Evolutionary conservation across 2,329 filamentous ascomycete genomes (phyloP), one percentile per base, ranked within the genome.

Genomic region (Monilinia polystroma): DNA sequence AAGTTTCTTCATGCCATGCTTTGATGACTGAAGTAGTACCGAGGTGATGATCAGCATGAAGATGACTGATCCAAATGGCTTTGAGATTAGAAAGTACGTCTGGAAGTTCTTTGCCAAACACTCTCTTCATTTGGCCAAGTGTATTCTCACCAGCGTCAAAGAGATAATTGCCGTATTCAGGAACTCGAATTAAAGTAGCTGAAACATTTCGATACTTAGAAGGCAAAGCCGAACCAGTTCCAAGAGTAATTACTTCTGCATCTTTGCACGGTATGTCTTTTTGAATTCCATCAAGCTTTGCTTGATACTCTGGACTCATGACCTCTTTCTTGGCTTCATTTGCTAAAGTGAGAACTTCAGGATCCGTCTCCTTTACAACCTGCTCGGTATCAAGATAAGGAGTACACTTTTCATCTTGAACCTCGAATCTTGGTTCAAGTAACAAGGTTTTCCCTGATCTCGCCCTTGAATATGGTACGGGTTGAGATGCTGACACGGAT

Each of bases 191-290:
- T 5, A 99, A 82, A 0, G 93, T 97, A 2, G 89, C 88, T 14
- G 94, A 97, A 26, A 99, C 95, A 76, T 98, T 99, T 73, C 95
- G 90, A 77, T 97, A 95, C 76, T 96, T 96, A 45, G 92, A 96
- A 1, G 95, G 95, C 20, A 90, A 77, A 0, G 94, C 91, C 3
- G 94, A 98, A 11, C 95, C 95, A 3, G 95, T 99, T 7, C 95
- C 95, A 0, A 99, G 84, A 1, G 93, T 87, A 51, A 93, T 89
- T 59, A 99, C 86, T 77, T 97, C 93, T 0, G 89, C 87, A 73
- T 97, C 89, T 45, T 85, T 83, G 70, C 87, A 86, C 2, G 90
- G 90, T 2, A 96, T 85, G 68, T 88, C 85, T n/a, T 83, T 78
- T 70, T 88, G 86, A 16, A 82, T 77, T 53, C 81, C 77, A 41